A percentile compares a stretch with the other conserved stretches of the same genome.
phyloP scores from a whole-genome alignment of 208 protist genomes.

The Trypanosomatidae sp. region DNA sequence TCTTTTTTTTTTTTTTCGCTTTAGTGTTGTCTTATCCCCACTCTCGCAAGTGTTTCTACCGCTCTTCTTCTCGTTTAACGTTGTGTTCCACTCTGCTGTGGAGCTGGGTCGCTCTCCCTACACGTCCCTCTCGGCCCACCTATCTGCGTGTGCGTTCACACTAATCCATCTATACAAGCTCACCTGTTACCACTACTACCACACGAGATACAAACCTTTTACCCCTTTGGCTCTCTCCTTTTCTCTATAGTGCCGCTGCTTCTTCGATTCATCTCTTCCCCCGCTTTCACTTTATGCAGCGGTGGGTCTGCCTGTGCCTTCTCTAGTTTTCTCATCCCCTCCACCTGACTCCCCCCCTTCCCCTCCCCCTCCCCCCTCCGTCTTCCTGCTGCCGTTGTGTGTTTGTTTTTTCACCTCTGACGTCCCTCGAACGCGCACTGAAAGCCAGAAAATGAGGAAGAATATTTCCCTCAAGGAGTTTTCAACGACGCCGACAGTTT shows the following conservation, averaged over 20 bases:
- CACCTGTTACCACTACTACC: slow-evolving; percentile 2
- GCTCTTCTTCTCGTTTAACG: background rate
- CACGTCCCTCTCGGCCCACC: background rate
- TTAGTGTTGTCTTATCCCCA: background rate
- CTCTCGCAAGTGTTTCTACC: background rate
- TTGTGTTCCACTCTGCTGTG: background rate
- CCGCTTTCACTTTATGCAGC: background rate
- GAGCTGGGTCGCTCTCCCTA: background rate
- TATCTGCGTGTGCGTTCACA: slow-evolving; percentile 13
- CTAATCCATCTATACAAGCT: slow-evolving; percentile 11
- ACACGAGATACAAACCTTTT: background rate
- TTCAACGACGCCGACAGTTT: slow-evolving; percentile 88
- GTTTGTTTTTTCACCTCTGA: background rate
- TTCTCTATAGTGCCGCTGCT: background rate
- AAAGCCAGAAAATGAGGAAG: slow-evolving; percentile 66
- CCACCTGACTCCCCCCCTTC: background rate
- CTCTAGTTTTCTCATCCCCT: background rate
- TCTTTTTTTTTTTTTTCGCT: background rate
- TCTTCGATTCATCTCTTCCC: background rate
- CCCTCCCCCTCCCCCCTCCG: background rate
- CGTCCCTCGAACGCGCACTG: too few species aligned
- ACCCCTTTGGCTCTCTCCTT: background rate
- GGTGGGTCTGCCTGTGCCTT: background rate
- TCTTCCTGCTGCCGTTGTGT: slow-evolving; percentile 3
- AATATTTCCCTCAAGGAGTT: slow-evolving; percentile 90